Evolutionary conservation across 805 yeast species (phyloP), one percentile per base, ranked within the genome.

Genomic region (Ascoidea tarda): DNA sequence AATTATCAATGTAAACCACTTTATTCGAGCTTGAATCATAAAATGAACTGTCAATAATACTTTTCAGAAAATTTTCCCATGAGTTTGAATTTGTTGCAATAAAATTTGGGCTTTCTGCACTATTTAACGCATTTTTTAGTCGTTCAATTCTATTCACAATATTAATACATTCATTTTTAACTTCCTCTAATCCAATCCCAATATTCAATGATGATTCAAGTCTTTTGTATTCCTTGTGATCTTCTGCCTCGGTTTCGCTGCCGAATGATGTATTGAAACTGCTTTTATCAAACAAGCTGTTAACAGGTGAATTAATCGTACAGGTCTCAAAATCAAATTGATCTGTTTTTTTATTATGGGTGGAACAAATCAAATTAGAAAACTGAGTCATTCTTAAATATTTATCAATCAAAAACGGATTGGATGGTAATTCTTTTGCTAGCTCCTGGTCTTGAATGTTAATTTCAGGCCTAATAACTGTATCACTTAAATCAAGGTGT

Each of bases 321-420:
- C 21, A 33, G 10, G 49, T 32, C 32, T 50, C 50, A 49, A 54
- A 54, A 28, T 50, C 52, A 49, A 56, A 54, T 6, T 58, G 57
- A 10, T 59, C 60, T 28, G 53, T 52, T 16, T 58, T 58, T 6
- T 59, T 53, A 5, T 53, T 55, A 45, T 62, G 59, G 45, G 62
- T 52, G 0, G 54, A 46, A 47, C 66, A 64, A 8, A 82, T 59
- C 45, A 81, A 62, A 51, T 72, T 71, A 6, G 79, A 71, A 49
- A 84, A 70, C 62, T 82, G 81, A 2, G 81, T 78, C 52, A 82
- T 70, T 54, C 84, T 68, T 51, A 80, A 64, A 61, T 76, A 78
- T 59, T 79, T 83, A 59, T 84, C 90, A 54, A 83, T 81, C 49
- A 83, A 67, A 59, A 72, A 83, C 0, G 89, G 89, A 48, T 78